Conservation (phyloP, 768 basidiomycete genomes). For the Suillus subaureus region DNA sequence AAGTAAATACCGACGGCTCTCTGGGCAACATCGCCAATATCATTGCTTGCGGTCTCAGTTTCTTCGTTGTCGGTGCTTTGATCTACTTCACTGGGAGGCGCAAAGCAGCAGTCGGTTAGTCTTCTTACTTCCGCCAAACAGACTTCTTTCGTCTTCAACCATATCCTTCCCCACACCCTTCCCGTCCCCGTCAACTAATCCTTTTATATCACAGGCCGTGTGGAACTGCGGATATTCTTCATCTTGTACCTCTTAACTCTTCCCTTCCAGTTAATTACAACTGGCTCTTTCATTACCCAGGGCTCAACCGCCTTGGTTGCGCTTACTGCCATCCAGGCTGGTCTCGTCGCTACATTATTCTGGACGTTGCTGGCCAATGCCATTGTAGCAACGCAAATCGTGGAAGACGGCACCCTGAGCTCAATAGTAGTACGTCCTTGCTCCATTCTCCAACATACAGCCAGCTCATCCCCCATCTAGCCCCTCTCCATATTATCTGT, state of each 20-base stretch:
- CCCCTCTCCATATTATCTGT: conserved; percentile 61
- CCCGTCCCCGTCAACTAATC: conserved; percentile 10
- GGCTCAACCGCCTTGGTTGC: conserved; percentile 70
- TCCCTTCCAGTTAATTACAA: conserved; percentile 79
- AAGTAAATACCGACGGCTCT: conserved; percentile 56
- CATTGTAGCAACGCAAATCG: conserved; percentile 82
- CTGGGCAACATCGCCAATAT: conserved; percentile 89
- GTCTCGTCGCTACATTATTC: conserved; percentile 73
- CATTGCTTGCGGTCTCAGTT: conserved; percentile 73
- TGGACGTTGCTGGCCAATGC: conserved; percentile 80
- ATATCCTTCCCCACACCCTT: background rate
- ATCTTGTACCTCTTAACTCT: conserved; percentile 69
- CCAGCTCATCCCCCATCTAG: conserved; percentile 36
- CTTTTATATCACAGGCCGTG: conserved; percentile 47
- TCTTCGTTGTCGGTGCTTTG: conserved; percentile 60
- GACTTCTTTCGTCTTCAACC: background rate
- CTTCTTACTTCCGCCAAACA: background rate
- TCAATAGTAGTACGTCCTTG: conserved; percentile 58
- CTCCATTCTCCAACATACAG: conserved; percentile 1
- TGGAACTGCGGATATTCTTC: conserved; percentile 72
- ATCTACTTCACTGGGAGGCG: conserved; percentile 61
- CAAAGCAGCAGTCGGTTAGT: conserved; percentile 86
- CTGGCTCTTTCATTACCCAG: conserved; percentile 77
- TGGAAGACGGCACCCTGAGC: conserved; percentile 86
- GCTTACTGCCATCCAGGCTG: conserved; percentile 80